These are phyloP conservation scores for Trichomonas tenax DNA, from an alignment of 208 protist species.

Conservation along the genomic window DNA sequence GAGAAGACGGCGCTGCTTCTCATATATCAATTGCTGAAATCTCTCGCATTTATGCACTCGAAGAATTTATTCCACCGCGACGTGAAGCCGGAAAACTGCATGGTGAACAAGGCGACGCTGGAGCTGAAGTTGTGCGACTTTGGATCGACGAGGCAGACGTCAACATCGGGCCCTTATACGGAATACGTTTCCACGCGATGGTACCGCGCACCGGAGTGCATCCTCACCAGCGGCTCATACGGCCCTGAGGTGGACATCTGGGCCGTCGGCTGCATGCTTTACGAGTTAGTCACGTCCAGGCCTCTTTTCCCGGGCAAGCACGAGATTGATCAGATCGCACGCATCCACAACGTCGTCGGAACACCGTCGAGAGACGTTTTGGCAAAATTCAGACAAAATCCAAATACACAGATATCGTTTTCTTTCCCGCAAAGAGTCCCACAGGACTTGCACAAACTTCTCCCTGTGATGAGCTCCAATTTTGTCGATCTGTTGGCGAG, in stretches of 20 bases:
- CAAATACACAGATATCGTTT: neutral
- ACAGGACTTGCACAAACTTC: neutral
- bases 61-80: constrained; percentile 67
- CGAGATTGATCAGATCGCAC: neutral
- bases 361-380: neutral
- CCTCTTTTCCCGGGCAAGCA: constrained; percentile 17
- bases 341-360: neutral
- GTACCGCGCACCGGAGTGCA: constrained; percentile 64
- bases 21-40: neutral
- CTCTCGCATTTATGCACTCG: neutral
- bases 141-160: constrained; percentile 60
- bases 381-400: neutral
- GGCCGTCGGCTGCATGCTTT: neutral
- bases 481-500: neutral
- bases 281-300: neutral
- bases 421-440: neutral
- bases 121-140: constrained; percentile 82
- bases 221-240: constrained; percentile 39
- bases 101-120: constrained; percentile 48
- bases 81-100: constrained; percentile 88
- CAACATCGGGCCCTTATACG: constrained; percentile 56
- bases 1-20: neutral
- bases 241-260: neutral
- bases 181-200: constrained; percentile 70
- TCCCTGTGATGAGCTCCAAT: neutral